These are phyloP conservation scores for Crucibulum laeve DNA, from an alignment of 768 basidiomycete species.

Conservation along the genomic window DNA sequence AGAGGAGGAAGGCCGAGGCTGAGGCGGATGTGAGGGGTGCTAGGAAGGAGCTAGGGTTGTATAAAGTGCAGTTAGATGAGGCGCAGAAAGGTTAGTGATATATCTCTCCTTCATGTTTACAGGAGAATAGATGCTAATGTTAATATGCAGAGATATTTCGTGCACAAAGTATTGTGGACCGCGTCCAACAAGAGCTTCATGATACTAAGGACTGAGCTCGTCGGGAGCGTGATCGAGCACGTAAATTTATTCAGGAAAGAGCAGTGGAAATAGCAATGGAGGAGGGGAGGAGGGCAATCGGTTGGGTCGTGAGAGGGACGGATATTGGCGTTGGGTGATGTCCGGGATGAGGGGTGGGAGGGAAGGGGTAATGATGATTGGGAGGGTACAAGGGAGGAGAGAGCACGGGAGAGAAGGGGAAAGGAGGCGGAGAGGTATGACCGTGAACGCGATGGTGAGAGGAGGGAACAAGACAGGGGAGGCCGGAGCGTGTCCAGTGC, in stretches of 20 bases:
- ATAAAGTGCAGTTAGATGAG: conserved; percentile 52
- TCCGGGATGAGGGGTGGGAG: conserved; percentile 4
- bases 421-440: conserved; percentile 3
- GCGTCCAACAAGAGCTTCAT: conserved; percentile 42
- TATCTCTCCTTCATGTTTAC: not conserved
- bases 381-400: no score
- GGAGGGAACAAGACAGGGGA: no score
- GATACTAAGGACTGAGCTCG: conserved; percentile 44
- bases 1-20: conserved; percentile 21
- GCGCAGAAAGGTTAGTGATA: conserved; percentile 42
- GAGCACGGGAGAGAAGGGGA: no score
- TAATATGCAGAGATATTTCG: conserved; percentile 39
- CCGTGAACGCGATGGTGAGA: not conserved
- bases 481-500: not conserved
- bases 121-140: not conserved
- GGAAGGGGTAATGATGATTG: conserved; percentile 3
- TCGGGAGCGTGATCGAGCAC: conserved; percentile 38
- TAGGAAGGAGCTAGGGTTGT: conserved; percentile 47
- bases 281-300: conserved; percentile 52
- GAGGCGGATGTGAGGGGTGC: conserved; percentile 27
- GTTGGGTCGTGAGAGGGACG: conserved; percentile 35
- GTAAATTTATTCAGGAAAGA: conserved; percentile 41
- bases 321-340: conserved; percentile 9
- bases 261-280: conserved; percentile 47
- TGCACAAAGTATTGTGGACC: conserved; percentile 48